These are phyloP conservation scores for Hordeum marinum DNA, from an alignment of 176 grass and related monocot species.

Conservation along the genomic window DNA sequence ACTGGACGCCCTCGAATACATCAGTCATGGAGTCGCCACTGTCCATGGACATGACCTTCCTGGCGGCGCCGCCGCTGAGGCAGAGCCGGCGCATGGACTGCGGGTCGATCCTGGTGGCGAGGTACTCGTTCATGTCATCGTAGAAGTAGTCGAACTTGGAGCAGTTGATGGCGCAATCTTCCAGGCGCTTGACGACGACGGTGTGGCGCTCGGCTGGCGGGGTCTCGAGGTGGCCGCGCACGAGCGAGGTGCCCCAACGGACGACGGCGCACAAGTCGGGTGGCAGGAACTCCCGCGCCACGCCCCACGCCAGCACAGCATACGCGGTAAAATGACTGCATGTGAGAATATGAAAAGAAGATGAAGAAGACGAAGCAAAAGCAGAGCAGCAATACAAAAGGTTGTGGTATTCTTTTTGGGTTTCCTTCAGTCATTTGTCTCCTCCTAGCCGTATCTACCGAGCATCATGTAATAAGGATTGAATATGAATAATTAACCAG, in stretches of 20 bases:
- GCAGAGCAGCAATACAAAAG: too few species aligned
- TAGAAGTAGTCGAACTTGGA: neutral
- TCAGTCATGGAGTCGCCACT: conserved; percentile 17
- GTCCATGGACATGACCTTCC: conserved; percentile 10
- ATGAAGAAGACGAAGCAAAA: too few species aligned
- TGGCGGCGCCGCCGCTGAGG: neutral
- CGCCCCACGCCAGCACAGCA: conserved; percentile 31
- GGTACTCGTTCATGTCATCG: conserved; percentile 17
- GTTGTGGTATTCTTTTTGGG: too few species aligned
- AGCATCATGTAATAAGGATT: too few species aligned
- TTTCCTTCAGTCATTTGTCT: too few species aligned
- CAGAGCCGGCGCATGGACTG: conserved; percentile 7
- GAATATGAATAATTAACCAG: too few species aligned
- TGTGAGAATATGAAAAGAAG: too few species aligned
- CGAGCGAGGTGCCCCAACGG: neutral
- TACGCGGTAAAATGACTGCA: conserved; percentile 11
- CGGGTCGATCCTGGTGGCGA: conserved; percentile 23
- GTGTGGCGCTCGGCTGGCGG: neutral
- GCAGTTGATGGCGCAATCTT: neutral
- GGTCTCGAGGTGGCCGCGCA: neutral
- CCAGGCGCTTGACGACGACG: conserved; percentile 5
- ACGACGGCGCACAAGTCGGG: conserved; percentile 14
- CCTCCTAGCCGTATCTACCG: too few species aligned
- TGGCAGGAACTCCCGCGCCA: conserved; percentile 37
- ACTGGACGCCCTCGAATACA: conserved; percentile 29